Evolutionary conservation across 2,329 filamentous ascomycete genomes (phyloP).

Genomic region (Pseudogymnoascus sp.): DNA sequence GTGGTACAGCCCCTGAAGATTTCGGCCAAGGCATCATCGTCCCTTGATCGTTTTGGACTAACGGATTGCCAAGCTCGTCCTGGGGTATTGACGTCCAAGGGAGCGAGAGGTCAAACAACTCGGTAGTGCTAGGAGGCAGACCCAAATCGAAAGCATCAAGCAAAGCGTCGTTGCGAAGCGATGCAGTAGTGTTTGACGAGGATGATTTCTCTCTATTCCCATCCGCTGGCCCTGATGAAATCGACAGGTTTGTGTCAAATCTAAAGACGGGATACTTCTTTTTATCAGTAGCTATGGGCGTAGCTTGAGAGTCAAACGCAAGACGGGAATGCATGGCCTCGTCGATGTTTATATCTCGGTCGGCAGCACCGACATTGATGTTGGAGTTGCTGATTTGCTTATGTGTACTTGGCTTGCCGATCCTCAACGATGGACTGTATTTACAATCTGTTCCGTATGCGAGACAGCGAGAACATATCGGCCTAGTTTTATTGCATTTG

Average conservation of each 20-base stretch:
- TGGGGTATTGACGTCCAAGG: background rate
- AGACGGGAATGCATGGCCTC: background rate
- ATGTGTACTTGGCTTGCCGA: conserved; percentile 41
- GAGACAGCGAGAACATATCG: conserved; percentile 46
- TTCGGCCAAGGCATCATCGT: background rate
- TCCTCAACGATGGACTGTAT: conserved; percentile 46
- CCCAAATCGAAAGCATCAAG: background rate
- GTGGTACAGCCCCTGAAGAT: background rate
- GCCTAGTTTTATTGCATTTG: conserved; percentile 48
- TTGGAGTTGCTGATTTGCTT: conserved; percentile 18
- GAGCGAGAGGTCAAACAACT: conserved; percentile 15
- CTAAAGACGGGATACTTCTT: background rate
- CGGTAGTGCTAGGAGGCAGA: conserved; percentile 5
- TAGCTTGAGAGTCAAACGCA: conserved; percentile 1
- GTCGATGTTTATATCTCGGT: conserved; percentile 1
- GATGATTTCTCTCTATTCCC: background rate
- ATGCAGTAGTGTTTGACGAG: background rate
- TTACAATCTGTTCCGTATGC: conserved; percentile 42
- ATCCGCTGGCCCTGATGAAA: background rate
- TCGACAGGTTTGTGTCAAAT: conserved; percentile 6
- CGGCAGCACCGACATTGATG: conserved; percentile 10
- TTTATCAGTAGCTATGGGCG: conserved; percentile 1
- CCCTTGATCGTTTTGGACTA: background rate
- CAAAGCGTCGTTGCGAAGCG: background rate
- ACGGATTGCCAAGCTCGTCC: background rate